These are phyloP conservation scores for Trametes hirsuta DNA, from an alignment of 1,284 basidiomycete species.

Conservation along the genomic window DNA sequence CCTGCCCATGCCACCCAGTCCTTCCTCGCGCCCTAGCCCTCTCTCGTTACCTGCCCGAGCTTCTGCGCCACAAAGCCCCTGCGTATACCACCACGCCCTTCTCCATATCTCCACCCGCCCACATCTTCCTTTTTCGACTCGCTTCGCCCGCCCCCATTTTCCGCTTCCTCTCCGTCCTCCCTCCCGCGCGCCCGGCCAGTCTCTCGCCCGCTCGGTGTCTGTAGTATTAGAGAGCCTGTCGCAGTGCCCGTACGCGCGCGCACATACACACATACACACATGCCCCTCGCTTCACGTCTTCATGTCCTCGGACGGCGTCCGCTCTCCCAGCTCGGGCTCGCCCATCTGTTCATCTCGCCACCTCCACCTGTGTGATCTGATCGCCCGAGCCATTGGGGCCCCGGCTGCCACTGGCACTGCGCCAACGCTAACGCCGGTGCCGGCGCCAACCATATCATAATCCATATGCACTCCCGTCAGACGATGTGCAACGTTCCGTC, in stretches of 20 bases:
- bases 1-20: neutral
- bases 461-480: neutral
- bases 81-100: conserved; percentile 15
- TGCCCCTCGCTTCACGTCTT: neutral
- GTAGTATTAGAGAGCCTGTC: neutral
- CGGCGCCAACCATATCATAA: too few relatives aligned
- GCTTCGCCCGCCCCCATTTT: neutral
- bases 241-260: neutral
- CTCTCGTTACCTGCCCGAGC: conserved; percentile 5
- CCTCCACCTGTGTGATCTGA: conserved; percentile 1
- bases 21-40: neutral
- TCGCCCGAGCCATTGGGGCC: neutral
- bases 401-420: too few relatives aligned
- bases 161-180: neutral
- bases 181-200: neutral
- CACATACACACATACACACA: neutral
- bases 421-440: too few relatives aligned
- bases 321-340: neutral
- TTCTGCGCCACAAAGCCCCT: conserved; percentile 27
- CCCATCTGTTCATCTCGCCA: neutral
- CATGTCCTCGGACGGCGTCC: conserved; percentile 4
- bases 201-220: neutral
- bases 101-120: conserved; percentile 12
- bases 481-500: neutral
- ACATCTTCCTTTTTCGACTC: neutral